These are phyloP conservation scores for Hypoxylon fragiforme DNA, from an alignment of 495 filamentous ascomycete species.

Conservation along the genomic window DNA sequence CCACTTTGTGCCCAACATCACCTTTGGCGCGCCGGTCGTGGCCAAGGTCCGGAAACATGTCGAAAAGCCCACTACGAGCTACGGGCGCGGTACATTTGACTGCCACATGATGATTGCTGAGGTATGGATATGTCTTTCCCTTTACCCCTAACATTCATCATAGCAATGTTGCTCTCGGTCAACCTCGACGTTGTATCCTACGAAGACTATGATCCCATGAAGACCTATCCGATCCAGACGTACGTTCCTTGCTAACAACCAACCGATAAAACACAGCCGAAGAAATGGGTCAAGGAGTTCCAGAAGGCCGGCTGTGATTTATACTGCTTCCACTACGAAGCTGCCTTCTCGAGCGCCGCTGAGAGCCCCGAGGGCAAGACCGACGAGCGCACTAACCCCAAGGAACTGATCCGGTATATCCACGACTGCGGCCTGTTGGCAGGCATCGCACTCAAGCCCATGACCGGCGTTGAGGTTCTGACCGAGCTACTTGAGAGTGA, in stretches of 20 bases:
- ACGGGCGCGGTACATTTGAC: constrained; percentile 89
- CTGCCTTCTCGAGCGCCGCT: constrained; percentile 86
- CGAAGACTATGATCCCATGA: too few species aligned
- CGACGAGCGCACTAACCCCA: constrained; percentile 71
- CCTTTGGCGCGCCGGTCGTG: constrained; percentile 90
- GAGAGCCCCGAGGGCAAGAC: constrained; percentile 70
- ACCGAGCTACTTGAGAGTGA: constrained; percentile 81
- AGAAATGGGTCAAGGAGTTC: constrained; percentile 97
- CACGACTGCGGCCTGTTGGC: constrained; percentile 87
- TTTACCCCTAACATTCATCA: neutral
- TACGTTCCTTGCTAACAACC: too few species aligned
- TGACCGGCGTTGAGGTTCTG: constrained; percentile 84
- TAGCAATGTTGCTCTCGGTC: neutral
- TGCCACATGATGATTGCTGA: constrained; percentile 99
- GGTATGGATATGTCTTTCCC: constrained; percentile 55
- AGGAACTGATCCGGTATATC: constrained; percentile 85
- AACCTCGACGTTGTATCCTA: too few species aligned
- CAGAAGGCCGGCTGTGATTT: constrained; percentile 91
- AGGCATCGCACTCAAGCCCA: constrained; percentile 94
- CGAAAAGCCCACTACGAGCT: constrained; percentile 50
- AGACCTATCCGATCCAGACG: too few species aligned
- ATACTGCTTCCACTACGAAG: constrained; percentile 99
- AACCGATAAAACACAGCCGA: constrained; percentile 77
- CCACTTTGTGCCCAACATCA: constrained; percentile 98
- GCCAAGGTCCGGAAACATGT: constrained; percentile 89